Evolutionary conservation across 805 yeast genomes (phyloP).

Genomic region (Candida tammaniensis): DNA sequence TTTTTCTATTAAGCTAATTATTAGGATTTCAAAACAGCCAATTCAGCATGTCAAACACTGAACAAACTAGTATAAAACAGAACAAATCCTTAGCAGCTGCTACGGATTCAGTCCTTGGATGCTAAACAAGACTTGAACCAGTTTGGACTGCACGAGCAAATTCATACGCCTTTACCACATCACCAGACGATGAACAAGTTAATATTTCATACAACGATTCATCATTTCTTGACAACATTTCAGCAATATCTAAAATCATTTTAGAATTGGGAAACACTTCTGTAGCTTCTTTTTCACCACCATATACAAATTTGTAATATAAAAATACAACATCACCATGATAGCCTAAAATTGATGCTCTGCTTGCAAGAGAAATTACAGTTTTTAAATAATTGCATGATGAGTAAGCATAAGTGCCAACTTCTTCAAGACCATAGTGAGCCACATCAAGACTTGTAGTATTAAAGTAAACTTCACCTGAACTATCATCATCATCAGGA

Average conservation of each 20-base stretch:
- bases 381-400: slow-evolving; percentile 2
- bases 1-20: too few species aligned
- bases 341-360: slow-evolving; percentile 1
- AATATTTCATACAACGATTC: slow-evolving; percentile 1
- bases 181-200: slow-evolving; percentile 2
- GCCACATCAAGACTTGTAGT: slow-evolving; percentile 3
- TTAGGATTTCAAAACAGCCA: too few species aligned
- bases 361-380: slow-evolving; percentile 1
- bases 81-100: too few species aligned
- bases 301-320: slow-evolving; percentile 6
- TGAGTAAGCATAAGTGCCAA: slow-evolving; percentile 1
- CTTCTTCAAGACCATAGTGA: slow-evolving; percentile 2
- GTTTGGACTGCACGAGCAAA: too few species aligned
- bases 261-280: slow-evolving; percentile 2
- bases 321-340: slow-evolving; percentile 7
- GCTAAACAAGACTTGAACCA: too few species aligned
- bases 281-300: slow-evolving; percentile 4
- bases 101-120: too few species aligned
- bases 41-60: too few species aligned
- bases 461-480: slow-evolving; percentile 3
- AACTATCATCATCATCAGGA: slow-evolving; percentile 2
- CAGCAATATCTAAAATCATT: slow-evolving; percentile 5
- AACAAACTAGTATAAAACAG: too few species aligned
- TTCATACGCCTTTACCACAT: too few species aligned
- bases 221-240: slow-evolving; percentile 1